Conservation (phyloP, 2,329 filamentous ascomycete species). For the Colletotrichum musicola region DNA sequence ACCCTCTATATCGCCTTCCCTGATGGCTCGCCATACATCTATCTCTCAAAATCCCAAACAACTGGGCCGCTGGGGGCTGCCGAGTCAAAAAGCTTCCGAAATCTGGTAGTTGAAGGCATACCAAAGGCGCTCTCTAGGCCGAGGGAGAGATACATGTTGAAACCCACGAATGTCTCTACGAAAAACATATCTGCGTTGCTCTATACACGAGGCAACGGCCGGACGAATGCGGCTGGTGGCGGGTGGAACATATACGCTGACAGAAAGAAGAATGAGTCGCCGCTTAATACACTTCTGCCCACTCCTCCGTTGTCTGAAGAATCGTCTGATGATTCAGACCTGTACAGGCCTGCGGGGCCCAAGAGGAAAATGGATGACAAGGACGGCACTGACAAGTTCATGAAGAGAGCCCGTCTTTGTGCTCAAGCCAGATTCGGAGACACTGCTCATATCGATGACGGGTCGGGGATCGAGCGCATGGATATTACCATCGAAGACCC, state of each 20-base stretch:
- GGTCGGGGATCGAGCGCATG: conserved; percentile 71
- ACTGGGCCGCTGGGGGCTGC: conserved; percentile 55
- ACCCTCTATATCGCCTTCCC: conserved; percentile 87
- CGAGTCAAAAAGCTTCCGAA: conserved; percentile 75
- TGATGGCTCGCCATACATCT: conserved; percentile 81
- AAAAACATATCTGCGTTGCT: conserved; percentile 79
- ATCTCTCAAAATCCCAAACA: conserved; percentile 68
- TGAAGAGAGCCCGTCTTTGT: conserved; percentile 51
- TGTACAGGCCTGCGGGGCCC: background rate
- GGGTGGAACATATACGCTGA: conserved; percentile 85
- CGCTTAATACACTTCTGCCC: conserved; percentile 65
- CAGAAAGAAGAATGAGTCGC: conserved; percentile 66
- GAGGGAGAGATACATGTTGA: conserved; percentile 77
- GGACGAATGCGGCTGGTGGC: conserved; percentile 78
- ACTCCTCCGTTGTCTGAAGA: conserved; percentile 60
- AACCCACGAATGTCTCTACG: conserved; percentile 76
- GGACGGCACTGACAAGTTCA: background rate
- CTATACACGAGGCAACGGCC: conserved; percentile 75
- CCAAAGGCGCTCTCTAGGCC: conserved; percentile 85
- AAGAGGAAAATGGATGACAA: conserved; percentile 27
- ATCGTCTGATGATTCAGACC: conserved; percentile 41
- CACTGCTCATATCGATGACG: conserved; percentile 66
- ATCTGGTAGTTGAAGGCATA: conserved; percentile 81
- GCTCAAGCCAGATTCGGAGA: conserved; percentile 80
- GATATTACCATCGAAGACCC: conserved; percentile 71